phyloP scores from a whole-genome alignment of 83 land plant genomes.

The Picea engelmannii region DNA sequence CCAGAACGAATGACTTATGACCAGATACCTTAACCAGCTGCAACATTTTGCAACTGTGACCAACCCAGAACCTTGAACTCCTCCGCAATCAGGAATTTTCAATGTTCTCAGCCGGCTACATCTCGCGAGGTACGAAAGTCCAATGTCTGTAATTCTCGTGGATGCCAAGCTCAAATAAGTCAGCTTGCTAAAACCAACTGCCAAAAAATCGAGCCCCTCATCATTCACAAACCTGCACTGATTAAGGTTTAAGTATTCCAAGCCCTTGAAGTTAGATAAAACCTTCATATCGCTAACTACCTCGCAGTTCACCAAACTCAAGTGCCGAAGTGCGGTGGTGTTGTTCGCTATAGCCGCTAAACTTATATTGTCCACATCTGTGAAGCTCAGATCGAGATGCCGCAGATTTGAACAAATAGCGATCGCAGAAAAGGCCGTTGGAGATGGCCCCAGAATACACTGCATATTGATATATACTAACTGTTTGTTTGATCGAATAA shows the following conservation, averaged over 20 bases:
- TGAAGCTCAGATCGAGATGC: not conserved
- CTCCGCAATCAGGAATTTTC: slow-evolving; percentile 35
- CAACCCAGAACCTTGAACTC: slow-evolving; percentile 39
- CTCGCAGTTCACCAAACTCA: slow-evolving; percentile 41
- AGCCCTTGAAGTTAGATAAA: slow-evolving; percentile 22
- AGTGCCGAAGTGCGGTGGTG: slow-evolving; percentile 13
- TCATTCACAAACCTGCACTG: slow-evolving; percentile 43
- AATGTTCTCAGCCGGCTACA: slow-evolving; percentile 30
- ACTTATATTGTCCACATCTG: too few species aligned
- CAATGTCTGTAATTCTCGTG: slow-evolving; percentile 43
- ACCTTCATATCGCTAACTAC: slow-evolving; percentile 23
- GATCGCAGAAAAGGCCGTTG: slow-evolving; percentile 34
- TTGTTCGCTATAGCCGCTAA: too few species aligned
- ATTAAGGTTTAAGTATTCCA: slow-evolving; percentile 37
- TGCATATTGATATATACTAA: slow-evolving; percentile 37
- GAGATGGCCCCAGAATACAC: slow-evolving; percentile 21
- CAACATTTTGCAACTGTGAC: slow-evolving; percentile 30
- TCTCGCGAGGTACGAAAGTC: slow-evolving; percentile 24
- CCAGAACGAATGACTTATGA: slow-evolving; percentile 35
- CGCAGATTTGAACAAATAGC: slow-evolving; percentile 23
- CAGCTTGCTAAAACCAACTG: slow-evolving; percentile 24
- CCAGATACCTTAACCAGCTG: slow-evolving; percentile 30
- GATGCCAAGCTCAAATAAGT: slow-evolving; percentile 37
- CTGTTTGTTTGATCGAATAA: slow-evolving; percentile 20
- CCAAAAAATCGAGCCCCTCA: slow-evolving; percentile 38